These are phyloP conservation scores for Penicillium daleae DNA, from an alignment of 495 filamentous ascomycete genomes.

Conservation along the genomic window DNA sequence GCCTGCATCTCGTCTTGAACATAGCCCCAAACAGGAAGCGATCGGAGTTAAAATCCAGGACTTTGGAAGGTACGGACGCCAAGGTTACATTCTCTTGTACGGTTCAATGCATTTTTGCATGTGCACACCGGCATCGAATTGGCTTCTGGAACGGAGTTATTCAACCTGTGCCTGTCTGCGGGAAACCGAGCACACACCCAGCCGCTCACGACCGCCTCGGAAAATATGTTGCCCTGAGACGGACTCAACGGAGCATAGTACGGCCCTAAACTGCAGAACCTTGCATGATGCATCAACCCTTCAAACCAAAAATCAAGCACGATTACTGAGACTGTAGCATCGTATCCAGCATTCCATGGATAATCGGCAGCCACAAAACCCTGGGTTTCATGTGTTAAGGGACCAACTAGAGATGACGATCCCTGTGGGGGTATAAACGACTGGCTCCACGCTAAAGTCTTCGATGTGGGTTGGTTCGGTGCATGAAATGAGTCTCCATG, in stretches of 20 bases:
- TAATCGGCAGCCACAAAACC: background rate
- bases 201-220: too few species aligned
- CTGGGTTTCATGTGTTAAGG: background rate
- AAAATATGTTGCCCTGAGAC: too few species aligned
- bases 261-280: background rate
- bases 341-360: conserved; percentile 9
- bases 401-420: conserved; percentile 17
- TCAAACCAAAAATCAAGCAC: background rate
- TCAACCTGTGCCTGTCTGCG: background rate
- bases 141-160: background rate
- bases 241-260: background rate
- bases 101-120: background rate
- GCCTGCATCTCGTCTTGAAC: background rate
- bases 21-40: background rate
- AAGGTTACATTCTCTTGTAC: conserved; percentile 10
- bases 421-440: conserved; percentile 18
- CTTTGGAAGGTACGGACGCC: background rate
- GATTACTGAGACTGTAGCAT: conserved; percentile 5
- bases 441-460: conserved; percentile 15
- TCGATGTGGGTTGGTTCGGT: conserved; percentile 14
- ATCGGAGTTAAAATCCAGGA: background rate
- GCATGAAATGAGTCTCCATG: conserved; percentile 9
- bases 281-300: background rate
- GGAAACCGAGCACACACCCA: background rate
- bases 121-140: background rate